A percentile compares a stretch with the other conserved stretches of the same genome.
Conservation (phyloP, 1,284 basidiomycete genomes). For the Sanguinoderma infundibulare region DNA sequence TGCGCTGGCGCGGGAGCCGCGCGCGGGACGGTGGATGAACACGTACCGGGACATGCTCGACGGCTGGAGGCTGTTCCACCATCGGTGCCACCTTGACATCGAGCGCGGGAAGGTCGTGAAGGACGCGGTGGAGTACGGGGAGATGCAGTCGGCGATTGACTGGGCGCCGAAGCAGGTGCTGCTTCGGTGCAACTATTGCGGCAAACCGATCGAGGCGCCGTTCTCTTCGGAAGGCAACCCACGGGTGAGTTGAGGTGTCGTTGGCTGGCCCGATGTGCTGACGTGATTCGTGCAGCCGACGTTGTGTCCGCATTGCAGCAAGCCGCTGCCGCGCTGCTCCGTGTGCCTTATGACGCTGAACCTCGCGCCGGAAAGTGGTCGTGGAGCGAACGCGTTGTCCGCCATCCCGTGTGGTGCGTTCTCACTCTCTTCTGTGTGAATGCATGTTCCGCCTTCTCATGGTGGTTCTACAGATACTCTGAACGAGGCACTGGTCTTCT, state of each 20-base stretch:
- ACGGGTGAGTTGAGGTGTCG: constrained; percentile 51
- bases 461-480: constrained; percentile 60
- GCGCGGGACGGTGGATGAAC: constrained; percentile 79
- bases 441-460: background rate
- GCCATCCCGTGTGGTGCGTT: constrained; percentile 35
- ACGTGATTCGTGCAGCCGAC: constrained; percentile 50
- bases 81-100: constrained; percentile 80
- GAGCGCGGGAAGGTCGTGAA: constrained; percentile 66
- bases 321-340: constrained; percentile 74
- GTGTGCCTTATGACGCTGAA: constrained; percentile 78
- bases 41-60: constrained; percentile 85
- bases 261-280: constrained; percentile 10
- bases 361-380: constrained; percentile 62
- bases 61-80: constrained; percentile 79
- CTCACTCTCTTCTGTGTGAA: background rate
- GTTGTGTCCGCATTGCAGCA: constrained; percentile 69
- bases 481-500: constrained; percentile 80
- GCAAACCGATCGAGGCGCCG: constrained; percentile 57
- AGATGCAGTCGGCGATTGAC: constrained; percentile 50
- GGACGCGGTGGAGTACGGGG: constrained; percentile 56
- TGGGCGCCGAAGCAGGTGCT: constrained; percentile 72
- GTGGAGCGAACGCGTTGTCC: constrained; percentile 45
- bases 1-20: constrained; percentile 50
- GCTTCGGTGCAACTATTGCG: constrained; percentile 78
- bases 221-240: constrained; percentile 40